Evolutionary conservation across 2,329 filamentous ascomycete genomes (phyloP), one percentile per base, ranked within the genome.

Genomic region (Microsporum canis): DNA sequence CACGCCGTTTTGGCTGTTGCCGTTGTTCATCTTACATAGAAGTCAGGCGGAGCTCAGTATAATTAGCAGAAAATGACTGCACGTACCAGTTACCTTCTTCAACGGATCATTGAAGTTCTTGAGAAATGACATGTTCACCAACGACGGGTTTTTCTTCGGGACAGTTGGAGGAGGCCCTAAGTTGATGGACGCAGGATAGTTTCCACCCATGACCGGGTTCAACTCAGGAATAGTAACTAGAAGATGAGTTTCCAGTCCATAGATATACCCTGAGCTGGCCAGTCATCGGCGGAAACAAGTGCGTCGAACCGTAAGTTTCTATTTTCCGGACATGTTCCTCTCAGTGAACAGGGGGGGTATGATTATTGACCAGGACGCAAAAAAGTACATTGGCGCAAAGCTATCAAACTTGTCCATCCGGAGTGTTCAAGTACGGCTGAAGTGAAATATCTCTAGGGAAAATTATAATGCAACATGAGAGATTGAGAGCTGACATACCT

Each of bases 1-100:
- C 94, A 73, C 94, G 85, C 66, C 89, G 85, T 77, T 97, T 99
- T 2, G 89, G 85, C 6, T 88, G 81, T 70, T 94, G 87, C 53
- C 90, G 43, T 51, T 33, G 49, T 17, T 33, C 31, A 41, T 27
- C 38, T n/a, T 45, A 31, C 6, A 12, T 5, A 14, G 5, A 57
- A 29, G 23, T 10, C 6, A 27, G 12, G 12, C 10, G 31, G 1
- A 51, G 12, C 45, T 7, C 3, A 29, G 3, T 27, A 31, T 4
- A 31, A 33, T 3, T 23, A 51, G 45, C 17, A 49, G 23, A 29
- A 49, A 36, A 36, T 57, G 75, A 89, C 88, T 87, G 80, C 17
- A 23, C 17, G 17, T 23, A 23, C 88, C 81, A n/a, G 87, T 90
- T 10, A 82, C 83, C 71, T 86, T 89, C 77, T 90, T 94, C 61